Conservation (phyloP, 2,329 filamentous ascomycete species). For the Ramularia collo-cygni region DNA sequence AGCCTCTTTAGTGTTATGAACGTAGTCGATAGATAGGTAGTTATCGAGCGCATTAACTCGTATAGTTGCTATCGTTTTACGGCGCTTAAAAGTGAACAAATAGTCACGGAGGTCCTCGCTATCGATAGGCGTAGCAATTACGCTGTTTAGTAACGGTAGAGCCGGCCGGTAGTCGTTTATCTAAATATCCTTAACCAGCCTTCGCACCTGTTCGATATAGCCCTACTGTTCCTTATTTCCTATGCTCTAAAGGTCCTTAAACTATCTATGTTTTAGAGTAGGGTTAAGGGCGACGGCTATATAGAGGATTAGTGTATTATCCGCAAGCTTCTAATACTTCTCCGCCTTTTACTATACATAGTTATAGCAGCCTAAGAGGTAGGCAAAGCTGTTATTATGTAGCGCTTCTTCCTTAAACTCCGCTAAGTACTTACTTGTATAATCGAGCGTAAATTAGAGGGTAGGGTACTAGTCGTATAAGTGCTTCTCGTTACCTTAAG, state of each 20-base stretch:
- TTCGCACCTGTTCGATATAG: background rate
- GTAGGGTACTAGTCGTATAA: slow-evolving; percentile 5
- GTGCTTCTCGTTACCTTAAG: slow-evolving; percentile 5
- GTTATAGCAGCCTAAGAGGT: slow-evolving; percentile 3
- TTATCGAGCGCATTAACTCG: slow-evolving; percentile 1
- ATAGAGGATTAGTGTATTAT: slow-evolving; percentile 7
- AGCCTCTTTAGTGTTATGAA: background rate
- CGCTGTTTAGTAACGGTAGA: background rate
- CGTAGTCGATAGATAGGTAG: background rate
- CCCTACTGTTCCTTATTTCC: background rate
- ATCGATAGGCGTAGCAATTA: background rate
- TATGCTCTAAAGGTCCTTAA: slow-evolving; percentile 1
- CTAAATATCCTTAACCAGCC: background rate
- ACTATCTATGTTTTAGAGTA: slow-evolving; percentile 4
- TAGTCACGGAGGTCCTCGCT: slow-evolving; percentile 1
- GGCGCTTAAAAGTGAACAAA: background rate
- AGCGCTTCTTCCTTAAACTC: slow-evolving; percentile 5
- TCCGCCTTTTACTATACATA: slow-evolving; percentile 6
- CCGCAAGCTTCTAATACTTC: slow-evolving; percentile 6
- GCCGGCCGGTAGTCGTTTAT: background rate
- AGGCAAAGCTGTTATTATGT: slow-evolving; percentile 2
- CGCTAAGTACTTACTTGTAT: slow-evolving; percentile 2
- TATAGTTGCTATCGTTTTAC: background rate
- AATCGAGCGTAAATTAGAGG: slow-evolving; percentile 4
- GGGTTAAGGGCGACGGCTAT: slow-evolving; percentile 4